Percentiles rank a stretch among this genome's conserved stretches.
Conservation (phyloP, 2,329 filamentous ascomycete genomes). For the Colletotrichum sp. region DNA sequence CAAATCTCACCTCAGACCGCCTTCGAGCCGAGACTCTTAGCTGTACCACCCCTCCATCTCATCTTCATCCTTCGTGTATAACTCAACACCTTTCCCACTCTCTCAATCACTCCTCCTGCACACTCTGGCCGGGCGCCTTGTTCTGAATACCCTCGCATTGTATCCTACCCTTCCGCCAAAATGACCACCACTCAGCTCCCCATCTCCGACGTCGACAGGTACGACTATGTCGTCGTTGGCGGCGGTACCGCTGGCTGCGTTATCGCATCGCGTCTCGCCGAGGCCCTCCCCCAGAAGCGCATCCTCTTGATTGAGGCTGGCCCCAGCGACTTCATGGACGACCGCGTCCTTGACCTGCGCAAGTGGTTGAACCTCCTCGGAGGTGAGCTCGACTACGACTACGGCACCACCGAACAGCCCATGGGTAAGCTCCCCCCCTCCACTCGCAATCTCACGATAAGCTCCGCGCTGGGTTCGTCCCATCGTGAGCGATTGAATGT, state of each 20-base stretch:
- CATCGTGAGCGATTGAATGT: neutral
- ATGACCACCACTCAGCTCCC: slow-evolving; percentile 73
- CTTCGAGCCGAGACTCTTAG: neutral
- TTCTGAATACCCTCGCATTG: neutral
- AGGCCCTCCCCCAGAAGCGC: slow-evolving; percentile 83
- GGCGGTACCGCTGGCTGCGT: slow-evolving; percentile 89
- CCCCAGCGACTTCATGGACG: slow-evolving; percentile 87
- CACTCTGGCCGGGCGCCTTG: slow-evolving; percentile 12
- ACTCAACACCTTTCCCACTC: neutral
- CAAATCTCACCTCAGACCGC: slow-evolving; percentile 15
- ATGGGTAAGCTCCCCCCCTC: slow-evolving; percentile 55
- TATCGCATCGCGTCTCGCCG: slow-evolving; percentile 77
- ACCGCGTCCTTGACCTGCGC: slow-evolving; percentile 84
- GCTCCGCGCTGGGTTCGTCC: neutral
- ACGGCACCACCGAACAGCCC: slow-evolving; percentile 87
- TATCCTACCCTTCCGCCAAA: slow-evolving; percentile 29
- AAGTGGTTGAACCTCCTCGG: slow-evolving; percentile 87
- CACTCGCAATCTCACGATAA: neutral
- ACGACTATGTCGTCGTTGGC: slow-evolving; percentile 86
- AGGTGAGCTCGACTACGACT: slow-evolving; percentile 90
- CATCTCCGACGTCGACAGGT: slow-evolving; percentile 67
- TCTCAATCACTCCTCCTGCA: neutral
- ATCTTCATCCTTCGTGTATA: neutral
- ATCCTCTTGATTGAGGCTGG: slow-evolving; percentile 87
- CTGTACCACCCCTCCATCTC: neutral